A percentile compares a stretch with the other conserved stretches of the same genome.
phyloP scores from a whole-genome alignment of 2,329 filamentous ascomycete species.

The Penicillium sp. region DNA sequence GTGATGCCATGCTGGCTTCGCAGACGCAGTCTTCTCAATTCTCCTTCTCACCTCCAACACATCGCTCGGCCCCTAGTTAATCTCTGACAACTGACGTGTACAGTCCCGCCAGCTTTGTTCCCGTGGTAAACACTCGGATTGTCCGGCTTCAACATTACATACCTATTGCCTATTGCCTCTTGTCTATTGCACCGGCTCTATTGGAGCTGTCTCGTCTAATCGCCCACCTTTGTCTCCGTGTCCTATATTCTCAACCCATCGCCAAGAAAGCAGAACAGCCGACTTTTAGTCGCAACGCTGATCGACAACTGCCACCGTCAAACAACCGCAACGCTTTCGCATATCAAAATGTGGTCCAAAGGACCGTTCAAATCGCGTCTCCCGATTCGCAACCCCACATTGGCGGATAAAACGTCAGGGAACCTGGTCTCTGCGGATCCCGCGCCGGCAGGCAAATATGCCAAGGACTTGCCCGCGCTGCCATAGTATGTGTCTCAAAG shows the following conservation, averaged over 20 bases:
- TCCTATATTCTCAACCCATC: not conserved
- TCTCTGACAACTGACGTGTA: not conserved
- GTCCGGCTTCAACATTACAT: not conserved
- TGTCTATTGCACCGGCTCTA: not conserved
- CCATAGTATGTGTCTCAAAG: constrained; percentile 22
- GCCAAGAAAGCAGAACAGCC: not conserved
- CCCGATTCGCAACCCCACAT: constrained; percentile 49
- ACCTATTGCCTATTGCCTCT: not conserved
- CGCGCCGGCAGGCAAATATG: constrained; percentile 28
- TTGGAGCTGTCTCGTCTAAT: not conserved
- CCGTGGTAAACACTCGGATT: constrained; percentile 1
- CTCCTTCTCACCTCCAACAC: not conserved
- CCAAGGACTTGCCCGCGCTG: constrained; percentile 32
- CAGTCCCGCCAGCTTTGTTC: constrained; percentile 3
- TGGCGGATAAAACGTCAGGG: constrained; percentile 49
- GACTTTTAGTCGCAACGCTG: not conserved
- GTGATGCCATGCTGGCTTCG: constrained; percentile 16
- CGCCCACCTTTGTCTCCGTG: not conserved
- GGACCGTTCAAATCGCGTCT: constrained; percentile 47
- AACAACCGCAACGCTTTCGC: not conserved
- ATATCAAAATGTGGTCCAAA: constrained; percentile 57
- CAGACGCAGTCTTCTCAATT: not conserved
- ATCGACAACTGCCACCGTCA: not conserved
- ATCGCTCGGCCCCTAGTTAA: not conserved
- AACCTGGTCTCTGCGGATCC: constrained; percentile 41